phyloP scores from a whole-genome alignment of 345 rosid genomes.

The Linum tenue region DNA sequence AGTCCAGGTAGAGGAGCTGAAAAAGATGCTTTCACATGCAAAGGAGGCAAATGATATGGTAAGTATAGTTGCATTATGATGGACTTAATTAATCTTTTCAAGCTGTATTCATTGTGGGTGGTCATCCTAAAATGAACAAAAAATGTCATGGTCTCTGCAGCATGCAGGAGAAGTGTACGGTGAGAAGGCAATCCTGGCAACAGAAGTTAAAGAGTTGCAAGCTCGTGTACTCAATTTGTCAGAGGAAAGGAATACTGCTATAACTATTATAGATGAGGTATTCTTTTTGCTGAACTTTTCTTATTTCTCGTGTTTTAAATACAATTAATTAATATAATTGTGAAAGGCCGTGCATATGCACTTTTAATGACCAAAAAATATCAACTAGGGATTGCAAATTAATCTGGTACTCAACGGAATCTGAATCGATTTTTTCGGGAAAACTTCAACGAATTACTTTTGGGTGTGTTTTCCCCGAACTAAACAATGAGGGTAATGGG shows the following conservation, averaged over 20 bases:
- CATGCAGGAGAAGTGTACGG: constrained; percentile 91
- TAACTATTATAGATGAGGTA: constrained; percentile 75
- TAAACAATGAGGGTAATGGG: too few relatives aligned
- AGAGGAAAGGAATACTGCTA: constrained; percentile 67
- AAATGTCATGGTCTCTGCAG: constrained; percentile 28
- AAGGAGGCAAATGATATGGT: constrained; percentile 84
- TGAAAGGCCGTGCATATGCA: too few relatives aligned
- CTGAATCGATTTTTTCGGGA: too few relatives aligned
- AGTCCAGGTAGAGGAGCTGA: constrained; percentile 51
- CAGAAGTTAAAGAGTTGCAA: constrained; percentile 82
- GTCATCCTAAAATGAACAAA: background rate
- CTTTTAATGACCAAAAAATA: too few relatives aligned
- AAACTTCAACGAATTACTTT: too few relatives aligned
- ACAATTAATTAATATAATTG: too few relatives aligned
- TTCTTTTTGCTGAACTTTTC: background rate
- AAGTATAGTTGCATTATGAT: constrained; percentile 11
- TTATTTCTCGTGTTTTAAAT: background rate
- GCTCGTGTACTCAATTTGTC: constrained; percentile 54
- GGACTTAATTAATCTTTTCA: background rate
- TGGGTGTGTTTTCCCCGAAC: too few relatives aligned
- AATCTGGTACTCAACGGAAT: too few relatives aligned
- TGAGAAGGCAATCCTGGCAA: constrained; percentile 68
- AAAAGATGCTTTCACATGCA: constrained; percentile 49
- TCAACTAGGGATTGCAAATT: too few relatives aligned
- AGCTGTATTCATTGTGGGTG: background rate